These are phyloP conservation scores for Scutellaria galericulata DNA, from an alignment of 257 asterid species.

Conservation along the genomic window DNA sequence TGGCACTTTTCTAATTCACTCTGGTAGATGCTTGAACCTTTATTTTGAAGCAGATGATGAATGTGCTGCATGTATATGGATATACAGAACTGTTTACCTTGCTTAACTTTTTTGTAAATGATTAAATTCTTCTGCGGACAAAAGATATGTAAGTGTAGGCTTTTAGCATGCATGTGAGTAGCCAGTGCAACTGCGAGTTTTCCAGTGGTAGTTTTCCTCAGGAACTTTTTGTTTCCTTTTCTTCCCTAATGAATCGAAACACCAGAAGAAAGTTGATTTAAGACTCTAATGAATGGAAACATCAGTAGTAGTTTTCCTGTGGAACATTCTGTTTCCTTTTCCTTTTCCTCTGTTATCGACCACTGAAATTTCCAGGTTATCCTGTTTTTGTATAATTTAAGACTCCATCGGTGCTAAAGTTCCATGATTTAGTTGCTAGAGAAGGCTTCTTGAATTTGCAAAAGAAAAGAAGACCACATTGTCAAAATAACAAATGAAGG, in stretches of 20 bases:
- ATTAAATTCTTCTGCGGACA: neutral
- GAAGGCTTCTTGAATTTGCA: slow-evolving; percentile 25
- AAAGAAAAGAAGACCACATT: neutral
- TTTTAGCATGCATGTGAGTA: slow-evolving; percentile 15
- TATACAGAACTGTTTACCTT: slow-evolving; percentile 14
- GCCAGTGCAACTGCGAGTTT: neutral
- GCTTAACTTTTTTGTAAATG: neutral
- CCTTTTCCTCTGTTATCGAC: neutral
- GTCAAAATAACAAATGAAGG: neutral
- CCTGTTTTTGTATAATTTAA: neutral
- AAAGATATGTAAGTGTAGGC: neutral
- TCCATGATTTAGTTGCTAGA: slow-evolving; percentile 16
- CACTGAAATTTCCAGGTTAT: neutral
- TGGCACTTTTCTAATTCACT: neutral
- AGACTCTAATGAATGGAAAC: too few species aligned
- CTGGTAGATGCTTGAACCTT: slow-evolving; percentile 8
- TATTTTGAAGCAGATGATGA: neutral
- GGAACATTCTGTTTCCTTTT: neutral
- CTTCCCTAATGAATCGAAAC: slow-evolving; percentile 16
- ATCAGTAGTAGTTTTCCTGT: neutral
- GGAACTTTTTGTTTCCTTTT: neutral
- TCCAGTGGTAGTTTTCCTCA: neutral
- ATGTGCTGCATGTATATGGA: slow-evolving; percentile 13
- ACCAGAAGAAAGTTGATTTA: neutral
- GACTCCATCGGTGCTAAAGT: slow-evolving; percentile 18